phyloP scores from a whole-genome alignment of 768 basidiomycete genomes.

The Leccinum ochraceum region DNA sequence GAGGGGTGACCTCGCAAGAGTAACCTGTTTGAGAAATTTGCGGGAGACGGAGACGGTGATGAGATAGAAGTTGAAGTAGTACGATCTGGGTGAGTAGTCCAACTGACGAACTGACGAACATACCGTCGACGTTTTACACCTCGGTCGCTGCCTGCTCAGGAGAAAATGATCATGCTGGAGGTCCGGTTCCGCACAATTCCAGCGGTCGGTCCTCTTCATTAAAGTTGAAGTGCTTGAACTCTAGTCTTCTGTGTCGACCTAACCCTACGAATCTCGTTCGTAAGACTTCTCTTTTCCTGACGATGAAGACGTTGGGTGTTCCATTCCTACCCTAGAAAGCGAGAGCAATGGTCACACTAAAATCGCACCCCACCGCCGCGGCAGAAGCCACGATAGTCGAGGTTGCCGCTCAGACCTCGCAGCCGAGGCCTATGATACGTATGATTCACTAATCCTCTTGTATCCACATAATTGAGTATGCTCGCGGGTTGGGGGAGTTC shows the following conservation, averaged over 20 bases:
- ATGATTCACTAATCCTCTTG: constrained; percentile 27
- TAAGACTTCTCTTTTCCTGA: constrained; percentile 44
- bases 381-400: constrained; percentile 27
- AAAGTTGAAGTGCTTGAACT: constrained; percentile 38
- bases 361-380: constrained; percentile 41
- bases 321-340: constrained; percentile 43
- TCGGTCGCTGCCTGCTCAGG: no score
- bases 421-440: constrained; percentile 31
- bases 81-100: no score
- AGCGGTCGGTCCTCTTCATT: constrained; percentile 23
- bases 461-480: constrained; percentile 28
- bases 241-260: constrained; percentile 53
- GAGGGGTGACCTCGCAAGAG: constrained; percentile 8
- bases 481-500: constrained; percentile 32
- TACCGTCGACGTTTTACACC: no score
- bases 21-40: constrained; percentile 3
- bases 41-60: constrained; percentile 15
- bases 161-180: no score
- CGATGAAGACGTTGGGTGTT: constrained; percentile 30
- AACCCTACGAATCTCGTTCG: constrained; percentile 62
- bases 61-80: no score
- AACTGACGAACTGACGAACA: no score
- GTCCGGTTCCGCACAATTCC: constrained; percentile 25
- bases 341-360: constrained; percentile 49
- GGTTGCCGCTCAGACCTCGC: constrained; percentile 22